Percentiles rank a stretch among this genome's conserved stretches.
Evolutionary conservation across 192 early-diverging fungal species (phyloP).

Genomic region (Coemansia sp.): DNA sequence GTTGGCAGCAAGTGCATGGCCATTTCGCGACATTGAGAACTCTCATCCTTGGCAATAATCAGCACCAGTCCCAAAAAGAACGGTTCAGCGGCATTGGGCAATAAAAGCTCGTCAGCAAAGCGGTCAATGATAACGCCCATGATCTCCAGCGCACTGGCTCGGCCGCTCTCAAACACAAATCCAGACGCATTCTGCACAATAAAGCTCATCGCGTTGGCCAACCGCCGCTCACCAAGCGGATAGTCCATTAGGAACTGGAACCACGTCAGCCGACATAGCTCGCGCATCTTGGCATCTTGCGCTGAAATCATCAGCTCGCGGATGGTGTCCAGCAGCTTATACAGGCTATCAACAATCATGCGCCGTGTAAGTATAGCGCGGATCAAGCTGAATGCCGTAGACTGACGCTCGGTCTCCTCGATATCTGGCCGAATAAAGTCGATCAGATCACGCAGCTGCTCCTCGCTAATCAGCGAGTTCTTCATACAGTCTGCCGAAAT

Average conservation of each 20-base stretch:
- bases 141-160: constrained; percentile 86
- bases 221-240: constrained; percentile 79
- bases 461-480: constrained; percentile 31
- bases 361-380: constrained; percentile 82
- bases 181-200: constrained; percentile 80
- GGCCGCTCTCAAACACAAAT: constrained; percentile 91
- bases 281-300: constrained; percentile 73
- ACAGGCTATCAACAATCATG: constrained; percentile 84
- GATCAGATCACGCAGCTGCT: constrained; percentile 76
- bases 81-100: constrained; percentile 74
- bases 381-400: constrained; percentile 81
- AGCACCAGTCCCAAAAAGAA: constrained; percentile 85
- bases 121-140: constrained; percentile 76
- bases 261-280: constrained; percentile 76
- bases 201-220: constrained; percentile 83
- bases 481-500: constrained; percentile 14
- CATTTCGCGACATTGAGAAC: constrained; percentile 89
- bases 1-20: constrained; percentile 68
- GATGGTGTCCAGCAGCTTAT: constrained; percentile 88
- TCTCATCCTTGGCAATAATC: constrained; percentile 87
- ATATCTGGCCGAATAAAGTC: constrained; percentile 82
- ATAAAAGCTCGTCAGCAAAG: constrained; percentile 69
- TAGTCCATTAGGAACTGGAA: constrained; percentile 95
- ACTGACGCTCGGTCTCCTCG: constrained; percentile 82
- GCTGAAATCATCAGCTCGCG: constrained; percentile 82